Evolutionary conservation across 2,329 filamentous ascomycete genomes (phyloP).

Genomic region (Cladorrhinum sp.): DNA sequence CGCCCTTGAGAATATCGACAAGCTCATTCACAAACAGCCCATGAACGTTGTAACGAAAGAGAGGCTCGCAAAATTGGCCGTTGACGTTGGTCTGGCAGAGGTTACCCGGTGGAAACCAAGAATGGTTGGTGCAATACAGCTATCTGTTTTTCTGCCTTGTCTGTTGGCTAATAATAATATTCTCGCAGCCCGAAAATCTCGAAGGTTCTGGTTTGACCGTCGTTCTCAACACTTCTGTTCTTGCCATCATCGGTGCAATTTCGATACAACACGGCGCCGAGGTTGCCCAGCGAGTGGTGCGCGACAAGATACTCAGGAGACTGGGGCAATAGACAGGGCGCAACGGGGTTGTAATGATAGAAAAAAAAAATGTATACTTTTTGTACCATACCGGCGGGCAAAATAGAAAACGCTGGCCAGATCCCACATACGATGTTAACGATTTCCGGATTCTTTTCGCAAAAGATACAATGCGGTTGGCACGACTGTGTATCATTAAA

Average conservation of each 20-base stretch:
- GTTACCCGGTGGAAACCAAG: constrained; percentile 88
- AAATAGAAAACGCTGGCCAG: constrained; percentile 20
- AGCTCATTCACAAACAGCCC: constrained; percentile 62
- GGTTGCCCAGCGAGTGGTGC: constrained; percentile 69
- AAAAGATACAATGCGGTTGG: too few relatives aligned
- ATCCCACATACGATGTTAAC: neutral
- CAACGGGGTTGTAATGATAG: constrained; percentile 6
- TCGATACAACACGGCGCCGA: constrained; percentile 83
- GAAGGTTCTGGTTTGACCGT: constrained; percentile 68
- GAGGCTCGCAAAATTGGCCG: constrained; percentile 65
- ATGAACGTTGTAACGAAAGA: constrained; percentile 60
- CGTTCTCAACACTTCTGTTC: constrained; percentile 73
- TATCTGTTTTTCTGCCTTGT: neutral
- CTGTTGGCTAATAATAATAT: constrained; percentile 11
- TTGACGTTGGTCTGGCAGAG: constrained; percentile 65
- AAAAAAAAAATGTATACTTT: constrained; percentile 25
- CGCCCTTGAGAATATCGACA: constrained; percentile 69
- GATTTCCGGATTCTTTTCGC: neutral
- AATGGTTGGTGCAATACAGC: constrained; percentile 54
- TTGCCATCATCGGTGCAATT: constrained; percentile 84
- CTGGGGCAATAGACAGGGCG: constrained; percentile 22
- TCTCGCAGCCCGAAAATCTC: constrained; percentile 59
- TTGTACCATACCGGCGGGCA: constrained; percentile 27
- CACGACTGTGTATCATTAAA: neutral
- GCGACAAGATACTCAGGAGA: constrained; percentile 67